Conservation (phyloP, 2,329 filamentous ascomycete species). For the Ophiostoma montium region DNA sequence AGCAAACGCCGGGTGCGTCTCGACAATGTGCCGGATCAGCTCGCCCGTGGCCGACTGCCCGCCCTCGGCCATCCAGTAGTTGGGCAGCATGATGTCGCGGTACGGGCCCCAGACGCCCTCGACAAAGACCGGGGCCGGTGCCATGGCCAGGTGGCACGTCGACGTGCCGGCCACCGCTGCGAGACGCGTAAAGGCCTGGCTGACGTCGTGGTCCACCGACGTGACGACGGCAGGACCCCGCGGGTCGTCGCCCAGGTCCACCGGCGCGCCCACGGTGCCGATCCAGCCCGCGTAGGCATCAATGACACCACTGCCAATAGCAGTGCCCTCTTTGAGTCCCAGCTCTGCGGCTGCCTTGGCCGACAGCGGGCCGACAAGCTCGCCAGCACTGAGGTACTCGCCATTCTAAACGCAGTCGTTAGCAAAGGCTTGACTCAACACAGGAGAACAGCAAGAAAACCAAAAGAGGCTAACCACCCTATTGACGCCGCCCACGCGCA, state of each 20-base stretch:
- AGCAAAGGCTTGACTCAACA: background rate
- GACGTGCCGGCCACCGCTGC: slow-evolving; percentile 94
- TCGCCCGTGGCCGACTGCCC: slow-evolving; percentile 95
- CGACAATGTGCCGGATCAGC: slow-evolving; percentile 82
- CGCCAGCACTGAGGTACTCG: slow-evolving; percentile 78
- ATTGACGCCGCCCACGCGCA: slow-evolving; percentile 85
- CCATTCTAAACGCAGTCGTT: slow-evolving; percentile 54
- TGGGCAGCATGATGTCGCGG: slow-evolving; percentile 79
- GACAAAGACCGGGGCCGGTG: slow-evolving; percentile 82
- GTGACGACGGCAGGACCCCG: slow-evolving; percentile 45
- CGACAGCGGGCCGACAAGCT: slow-evolving; percentile 73
- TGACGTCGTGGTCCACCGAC: slow-evolving; percentile 83
- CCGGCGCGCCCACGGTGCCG: slow-evolving; percentile 94
- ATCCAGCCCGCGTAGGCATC: slow-evolving; percentile 99
- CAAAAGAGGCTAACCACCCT: slow-evolving; percentile 65
- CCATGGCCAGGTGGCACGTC: slow-evolving; percentile 95
- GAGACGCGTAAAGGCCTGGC: slow-evolving; percentile 81
- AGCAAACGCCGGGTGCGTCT: slow-evolving; percentile 83
- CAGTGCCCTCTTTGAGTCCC: slow-evolving; percentile 73
- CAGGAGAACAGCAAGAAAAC: slow-evolving; percentile 14
- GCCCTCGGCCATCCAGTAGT: slow-evolving; percentile 94
- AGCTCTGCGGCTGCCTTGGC: slow-evolving; percentile 72
- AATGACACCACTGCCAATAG: slow-evolving; percentile 91
- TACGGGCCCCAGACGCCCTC: slow-evolving; percentile 96
- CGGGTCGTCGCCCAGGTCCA: slow-evolving; percentile 57